These are phyloP conservation scores for Oryza rufipogon DNA, from an alignment of 176 grass and related monocot genomes.

Conservation along the genomic window DNA sequence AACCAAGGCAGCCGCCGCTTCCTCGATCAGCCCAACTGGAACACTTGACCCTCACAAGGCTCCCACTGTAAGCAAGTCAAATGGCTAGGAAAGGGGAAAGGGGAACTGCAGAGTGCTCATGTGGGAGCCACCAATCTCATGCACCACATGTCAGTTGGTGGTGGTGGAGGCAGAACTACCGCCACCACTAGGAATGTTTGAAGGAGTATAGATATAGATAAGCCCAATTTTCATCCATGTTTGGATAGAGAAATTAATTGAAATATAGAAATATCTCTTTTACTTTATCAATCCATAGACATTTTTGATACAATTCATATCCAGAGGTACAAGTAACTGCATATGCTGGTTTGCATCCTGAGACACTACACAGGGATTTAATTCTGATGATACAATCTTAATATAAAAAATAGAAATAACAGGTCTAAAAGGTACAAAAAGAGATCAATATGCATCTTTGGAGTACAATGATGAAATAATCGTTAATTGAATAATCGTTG, in stretches of 20 bases:
- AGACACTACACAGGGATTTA: background rate
- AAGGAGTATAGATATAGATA: too few species aligned
- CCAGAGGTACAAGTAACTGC: background rate
- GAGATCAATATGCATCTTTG: background rate
- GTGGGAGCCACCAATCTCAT: too few species aligned
- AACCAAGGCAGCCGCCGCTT: too few species aligned
- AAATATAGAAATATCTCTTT: background rate
- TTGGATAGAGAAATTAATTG: background rate
- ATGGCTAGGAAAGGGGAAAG: too few species aligned
- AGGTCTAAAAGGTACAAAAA: background rate
- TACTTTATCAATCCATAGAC: background rate
- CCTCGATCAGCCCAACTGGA: too few species aligned
- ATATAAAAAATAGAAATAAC: background rate
- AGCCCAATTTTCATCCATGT: conserved; percentile 3
- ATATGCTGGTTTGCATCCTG: background rate
- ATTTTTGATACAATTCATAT: background rate
- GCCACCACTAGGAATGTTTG: too few species aligned
- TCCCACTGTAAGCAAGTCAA: too few species aligned
- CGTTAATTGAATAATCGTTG: background rate
- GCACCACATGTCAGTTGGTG: too few species aligned
- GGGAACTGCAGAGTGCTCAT: too few species aligned
- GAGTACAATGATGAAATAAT: background rate
- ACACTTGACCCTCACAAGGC: too few species aligned
- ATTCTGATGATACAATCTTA: conserved; percentile 9
- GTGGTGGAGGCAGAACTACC: too few species aligned